phyloP scores from a whole-genome alignment of 495 filamentous ascomycete species.

The Haplographium delicatum region DNA sequence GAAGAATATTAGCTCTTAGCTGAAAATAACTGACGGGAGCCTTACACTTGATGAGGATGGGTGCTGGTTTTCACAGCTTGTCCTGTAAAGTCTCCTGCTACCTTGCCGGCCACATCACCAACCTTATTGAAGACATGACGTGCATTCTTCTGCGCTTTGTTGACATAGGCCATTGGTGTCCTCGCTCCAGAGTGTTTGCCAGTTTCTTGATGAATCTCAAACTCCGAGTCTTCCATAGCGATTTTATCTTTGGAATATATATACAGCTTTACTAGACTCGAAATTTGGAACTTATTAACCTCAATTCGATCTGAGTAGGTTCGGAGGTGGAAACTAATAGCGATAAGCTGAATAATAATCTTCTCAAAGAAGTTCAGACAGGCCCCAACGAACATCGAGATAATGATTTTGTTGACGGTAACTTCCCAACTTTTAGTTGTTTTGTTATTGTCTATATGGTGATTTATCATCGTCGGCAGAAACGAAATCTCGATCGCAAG shows the following conservation, averaged over 20 bases:
- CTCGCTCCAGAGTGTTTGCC: constrained; percentile 47
- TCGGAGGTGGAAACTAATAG: constrained; percentile 83
- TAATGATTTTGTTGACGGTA: constrained; percentile 80
- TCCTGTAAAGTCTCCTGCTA: constrained; percentile 95
- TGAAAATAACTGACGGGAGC: constrained; percentile 1
- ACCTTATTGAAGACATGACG: constrained; percentile 70
- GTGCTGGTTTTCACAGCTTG: constrained; percentile 64
- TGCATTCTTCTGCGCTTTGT: constrained; percentile 62
- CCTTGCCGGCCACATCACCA: constrained; percentile 80
- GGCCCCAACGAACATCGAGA: constrained; percentile 73
- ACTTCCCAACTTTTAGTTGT: constrained; percentile 61
- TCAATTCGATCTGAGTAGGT: constrained; percentile 92
- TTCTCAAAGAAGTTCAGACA: constrained; percentile 85
- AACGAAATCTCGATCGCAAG: constrained; percentile 73
- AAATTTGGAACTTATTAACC: constrained; percentile 85
- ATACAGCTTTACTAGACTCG: constrained; percentile 76
- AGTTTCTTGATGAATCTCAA: constrained; percentile 47
- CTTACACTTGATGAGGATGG: constrained; percentile 74
- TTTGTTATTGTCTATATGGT: constrained; percentile 58
- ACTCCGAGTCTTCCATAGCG: constrained; percentile 65
- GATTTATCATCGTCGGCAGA: constrained; percentile 65
- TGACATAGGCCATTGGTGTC: constrained; percentile 67
- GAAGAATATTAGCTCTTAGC: constrained; percentile 12
- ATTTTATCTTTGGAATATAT: constrained; percentile 71
- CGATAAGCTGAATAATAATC: constrained; percentile 91